Evolutionary conservation across 306 rosid genomes (phyloP).

Genomic region (Gastrolobium villosum): DNA sequence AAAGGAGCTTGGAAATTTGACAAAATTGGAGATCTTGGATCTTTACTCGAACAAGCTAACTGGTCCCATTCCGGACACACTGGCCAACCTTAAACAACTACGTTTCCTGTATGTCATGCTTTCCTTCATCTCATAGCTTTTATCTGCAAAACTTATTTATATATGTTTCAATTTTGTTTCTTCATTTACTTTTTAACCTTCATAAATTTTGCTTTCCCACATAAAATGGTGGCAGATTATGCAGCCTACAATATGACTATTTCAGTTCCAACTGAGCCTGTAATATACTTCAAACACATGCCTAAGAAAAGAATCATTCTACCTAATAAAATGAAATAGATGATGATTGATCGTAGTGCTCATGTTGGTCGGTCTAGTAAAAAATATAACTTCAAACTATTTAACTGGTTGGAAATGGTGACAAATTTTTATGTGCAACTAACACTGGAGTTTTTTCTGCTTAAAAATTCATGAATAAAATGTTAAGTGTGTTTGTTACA

Average conservation of each 20-base stretch:
- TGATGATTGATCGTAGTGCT: background rate
- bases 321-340: conserved; percentile 12
- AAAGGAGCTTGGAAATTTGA: conserved; percentile 67
- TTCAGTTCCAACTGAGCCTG: background rate
- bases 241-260: background rate
- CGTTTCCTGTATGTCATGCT: conserved; percentile 63
- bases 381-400: background rate
- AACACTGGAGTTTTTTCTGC: background rate
- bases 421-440: conserved; percentile 15
- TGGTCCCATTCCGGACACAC: conserved; percentile 56
- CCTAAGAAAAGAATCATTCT: background rate
- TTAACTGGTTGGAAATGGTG: background rate
- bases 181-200: background rate
- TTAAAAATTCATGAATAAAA: background rate
- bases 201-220: background rate
- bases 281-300: background rate
- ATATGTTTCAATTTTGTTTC: background rate
- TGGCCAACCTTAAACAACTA: conserved; percentile 55
- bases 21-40: conserved; percentile 72
- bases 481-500: background rate
- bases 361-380: background rate
- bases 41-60: conserved; percentile 61
- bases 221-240: background rate
- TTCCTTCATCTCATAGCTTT: conserved; percentile 43
- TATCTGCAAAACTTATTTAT: background rate